Conservation (phyloP, 148 eudicot genomes). For the Rhododendron ovatum region DNA sequence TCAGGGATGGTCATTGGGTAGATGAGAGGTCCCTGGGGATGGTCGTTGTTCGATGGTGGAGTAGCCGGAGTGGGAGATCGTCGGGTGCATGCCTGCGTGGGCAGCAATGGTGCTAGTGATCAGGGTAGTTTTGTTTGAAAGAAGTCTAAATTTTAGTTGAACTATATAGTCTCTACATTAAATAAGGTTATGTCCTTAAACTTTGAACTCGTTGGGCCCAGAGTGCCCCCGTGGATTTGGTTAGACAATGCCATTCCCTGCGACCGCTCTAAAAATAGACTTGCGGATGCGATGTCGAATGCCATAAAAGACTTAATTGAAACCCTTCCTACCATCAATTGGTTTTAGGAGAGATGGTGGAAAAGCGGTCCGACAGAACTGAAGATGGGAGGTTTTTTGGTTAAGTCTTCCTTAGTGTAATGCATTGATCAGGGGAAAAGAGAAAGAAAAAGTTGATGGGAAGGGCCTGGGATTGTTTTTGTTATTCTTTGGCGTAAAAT, state of each 20-base stretch:
- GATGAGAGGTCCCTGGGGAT: neutral
- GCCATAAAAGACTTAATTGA: too few relatives aligned
- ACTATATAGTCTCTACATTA: neutral
- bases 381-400: neutral
- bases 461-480: neutral
- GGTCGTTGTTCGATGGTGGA: neutral
- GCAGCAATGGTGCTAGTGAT: neutral
- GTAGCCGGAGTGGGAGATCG: neutral
- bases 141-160: neutral
- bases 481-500: neutral
- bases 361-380: too few relatives aligned
- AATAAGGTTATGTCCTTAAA: neutral
- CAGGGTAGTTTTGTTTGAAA: neutral
- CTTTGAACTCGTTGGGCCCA: neutral
- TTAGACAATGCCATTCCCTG: too few relatives aligned
- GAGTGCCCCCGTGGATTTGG: too few relatives aligned
- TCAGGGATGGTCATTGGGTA: neutral
- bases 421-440: neutral
- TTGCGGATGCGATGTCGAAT: too few relatives aligned
- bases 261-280: too few relatives aligned
- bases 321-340: too few relatives aligned
- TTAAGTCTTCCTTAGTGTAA: neutral
- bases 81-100: neutral
- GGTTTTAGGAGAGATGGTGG: too few relatives aligned
- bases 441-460: neutral